These are phyloP conservation scores for Clarireedia hainanense DNA, from an alignment of 2,329 filamentous ascomycete genomes.

Conservation along the genomic window DNA sequence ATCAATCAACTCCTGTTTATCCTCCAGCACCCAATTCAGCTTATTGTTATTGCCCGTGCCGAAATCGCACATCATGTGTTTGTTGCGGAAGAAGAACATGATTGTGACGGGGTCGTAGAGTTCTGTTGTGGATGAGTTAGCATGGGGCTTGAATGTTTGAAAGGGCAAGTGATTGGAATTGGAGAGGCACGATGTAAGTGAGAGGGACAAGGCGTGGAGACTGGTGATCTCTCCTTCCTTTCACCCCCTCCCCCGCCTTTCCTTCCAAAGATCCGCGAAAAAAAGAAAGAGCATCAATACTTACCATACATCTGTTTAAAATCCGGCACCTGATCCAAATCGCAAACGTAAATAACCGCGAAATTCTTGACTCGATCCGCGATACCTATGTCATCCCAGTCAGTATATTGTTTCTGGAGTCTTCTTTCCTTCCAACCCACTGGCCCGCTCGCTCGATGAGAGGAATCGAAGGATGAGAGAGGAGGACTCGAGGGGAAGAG, in stretches of 20 bases:
- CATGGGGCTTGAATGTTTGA: no score
- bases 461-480: no score
- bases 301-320: constrained; percentile 85
- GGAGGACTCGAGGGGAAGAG: neutral
- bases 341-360: constrained; percentile 86
- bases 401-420: neutral
- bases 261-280: neutral
- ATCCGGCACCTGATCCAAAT: constrained; percentile 82
- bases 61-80: constrained; percentile 98
- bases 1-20: constrained; percentile 97
- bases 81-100: constrained; percentile 98
- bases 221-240: no score
- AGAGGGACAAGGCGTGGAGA: no score
- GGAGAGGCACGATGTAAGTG: no score
- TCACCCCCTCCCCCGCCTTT: neutral
- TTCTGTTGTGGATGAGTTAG: constrained; percentile 31
- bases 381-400: constrained; percentile 41
- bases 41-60: constrained; percentile 99
- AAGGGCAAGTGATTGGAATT: no score
- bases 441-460: no score
- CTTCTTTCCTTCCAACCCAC: no score
- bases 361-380: constrained; percentile 92
- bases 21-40: constrained; percentile 90
- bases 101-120: constrained; percentile 87
- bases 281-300: neutral